These are phyloP conservation scores for Solanum chilense DNA, from an alignment of 257 asterid genomes.

Conservation along the genomic window DNA sequence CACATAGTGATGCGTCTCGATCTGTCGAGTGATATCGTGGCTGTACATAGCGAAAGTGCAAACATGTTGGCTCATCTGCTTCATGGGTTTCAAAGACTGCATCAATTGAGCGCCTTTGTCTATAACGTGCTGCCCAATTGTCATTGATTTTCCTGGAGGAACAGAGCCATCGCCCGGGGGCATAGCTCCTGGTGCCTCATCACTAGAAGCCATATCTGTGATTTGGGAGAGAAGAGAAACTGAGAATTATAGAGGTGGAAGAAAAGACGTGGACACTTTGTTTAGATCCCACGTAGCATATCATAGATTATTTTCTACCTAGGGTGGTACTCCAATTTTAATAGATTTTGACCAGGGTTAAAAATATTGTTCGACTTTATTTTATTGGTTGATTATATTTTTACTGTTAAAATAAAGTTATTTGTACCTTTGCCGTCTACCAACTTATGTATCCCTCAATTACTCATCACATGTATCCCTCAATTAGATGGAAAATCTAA, in stretches of 20 bases:
- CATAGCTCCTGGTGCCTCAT: slow-evolving; percentile 30
- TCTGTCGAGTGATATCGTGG: slow-evolving; percentile 72
- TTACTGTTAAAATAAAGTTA: no score
- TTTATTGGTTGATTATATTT: fast-evolving
- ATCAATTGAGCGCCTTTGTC: slow-evolving; percentile 56
- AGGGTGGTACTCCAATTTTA: no score
- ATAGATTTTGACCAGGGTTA: no score
- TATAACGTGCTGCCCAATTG: slow-evolving; percentile 31
- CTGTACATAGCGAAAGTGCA: slow-evolving; percentile 80
- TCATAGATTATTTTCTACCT: not conserved
- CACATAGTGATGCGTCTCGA: slow-evolving; percentile 62
- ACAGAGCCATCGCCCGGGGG: slow-evolving; percentile 50
- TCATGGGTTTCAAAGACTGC: slow-evolving; percentile 63
- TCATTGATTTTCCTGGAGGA: slow-evolving; percentile 70
- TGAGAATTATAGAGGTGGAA: not conserved
- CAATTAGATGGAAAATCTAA: no score
- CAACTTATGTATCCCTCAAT: no score
- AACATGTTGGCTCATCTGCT: slow-evolving; percentile 58
- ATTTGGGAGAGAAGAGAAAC: not conserved
- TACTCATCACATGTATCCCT: no score
- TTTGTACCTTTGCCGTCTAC: fast-evolving
- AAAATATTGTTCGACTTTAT: no score
- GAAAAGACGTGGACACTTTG: not conserved
- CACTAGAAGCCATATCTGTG: slow-evolving; percentile 44
- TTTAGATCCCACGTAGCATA: not conserved